Evolutionary conservation across 192 early-diverging fungal species (phyloP).

Genomic region (Podila minutissima): DNA sequence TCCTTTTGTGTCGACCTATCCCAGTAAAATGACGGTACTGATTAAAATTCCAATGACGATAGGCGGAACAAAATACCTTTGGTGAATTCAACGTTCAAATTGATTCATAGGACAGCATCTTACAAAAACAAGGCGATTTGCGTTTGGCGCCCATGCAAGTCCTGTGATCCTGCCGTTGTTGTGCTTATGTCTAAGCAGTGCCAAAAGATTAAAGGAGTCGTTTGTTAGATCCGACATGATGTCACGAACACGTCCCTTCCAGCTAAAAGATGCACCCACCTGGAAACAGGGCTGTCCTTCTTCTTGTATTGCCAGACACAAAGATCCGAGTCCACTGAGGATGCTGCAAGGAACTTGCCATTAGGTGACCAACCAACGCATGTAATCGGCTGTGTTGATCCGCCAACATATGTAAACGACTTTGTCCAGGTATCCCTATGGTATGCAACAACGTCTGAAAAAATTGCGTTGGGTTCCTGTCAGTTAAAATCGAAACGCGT

Average conservation of each 20-base stretch:
- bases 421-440: slow-evolving; percentile 43
- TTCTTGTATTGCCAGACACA: slow-evolving; percentile 74
- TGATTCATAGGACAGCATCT: slow-evolving; percentile 7
- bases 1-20: slow-evolving; percentile 60
- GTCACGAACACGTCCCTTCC: neutral
- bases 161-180: slow-evolving; percentile 57
- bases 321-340: slow-evolving; percentile 54
- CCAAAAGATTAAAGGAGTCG: neutral
- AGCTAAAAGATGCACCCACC: slow-evolving; percentile 3
- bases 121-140: slow-evolving; percentile 72
- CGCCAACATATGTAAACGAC: slow-evolving; percentile 31
- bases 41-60: neutral
- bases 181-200: slow-evolving; percentile 43
- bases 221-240: neutral
- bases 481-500: neutral
- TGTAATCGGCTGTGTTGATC: slow-evolving; percentile 49
- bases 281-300: slow-evolving; percentile 49
- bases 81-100: neutral
- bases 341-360: slow-evolving; percentile 68
- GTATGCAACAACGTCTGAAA: slow-evolving; percentile 32
- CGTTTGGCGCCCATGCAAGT: slow-evolving; percentile 73
- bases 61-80: neutral
- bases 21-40: neutral
- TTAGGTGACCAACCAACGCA: slow-evolving; percentile 72
- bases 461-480: neutral